Base-by-base conservation (phyloP, 768 basidiomycete species). In the Suillus plorans region DNA sequence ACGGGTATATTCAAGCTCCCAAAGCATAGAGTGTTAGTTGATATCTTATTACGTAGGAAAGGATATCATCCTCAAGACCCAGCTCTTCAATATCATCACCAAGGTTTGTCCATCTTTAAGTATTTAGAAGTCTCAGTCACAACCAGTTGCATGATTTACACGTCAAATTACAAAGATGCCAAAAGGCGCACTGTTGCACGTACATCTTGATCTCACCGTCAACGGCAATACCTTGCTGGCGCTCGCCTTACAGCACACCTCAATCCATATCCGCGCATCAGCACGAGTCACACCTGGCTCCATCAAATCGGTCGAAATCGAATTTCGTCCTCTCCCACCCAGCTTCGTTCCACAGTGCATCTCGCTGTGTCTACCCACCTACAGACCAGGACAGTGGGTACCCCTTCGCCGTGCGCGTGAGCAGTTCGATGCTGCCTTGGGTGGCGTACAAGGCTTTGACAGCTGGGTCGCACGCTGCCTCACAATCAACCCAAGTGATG, bases 101-200 rank as follows among this genome's bases (percentile, higher is more conserved):
- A 88, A 87, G 83, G 90, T 84, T 63, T 20, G 62, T 25, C 12
- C 25, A 37, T 53, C 57, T 60, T 4, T 9, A 10, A 20, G 49
- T 22, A 60, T 39, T 53, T 18, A 20, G 8, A 31, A 16, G 16
- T 3, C 16, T 61, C 18, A 42, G 55, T 65, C 28, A 65, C 14
- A 22, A 14, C 28, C 25, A 47, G 28, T 56, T 42, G 45, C 45
- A 57, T 61, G 42, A 47, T 53, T 55, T 50, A 49, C 41, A 4
- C 8, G 10, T 20, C 2, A 25, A 28, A 39, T 42, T 45, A 42
- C 3, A 28, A 64, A 90, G 89, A 91, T 93, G 89, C 91, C 91
- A 2, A 93, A 92, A 75, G 92, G 91, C 47, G 89, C 83, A 1
- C 79, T 93, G 4, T 78, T 94, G 16, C 91, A 93, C 68, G 85